Evolutionary conservation across 2,329 filamentous ascomycete species (phyloP).

Genomic region (Mycosphaerella sp.): DNA sequence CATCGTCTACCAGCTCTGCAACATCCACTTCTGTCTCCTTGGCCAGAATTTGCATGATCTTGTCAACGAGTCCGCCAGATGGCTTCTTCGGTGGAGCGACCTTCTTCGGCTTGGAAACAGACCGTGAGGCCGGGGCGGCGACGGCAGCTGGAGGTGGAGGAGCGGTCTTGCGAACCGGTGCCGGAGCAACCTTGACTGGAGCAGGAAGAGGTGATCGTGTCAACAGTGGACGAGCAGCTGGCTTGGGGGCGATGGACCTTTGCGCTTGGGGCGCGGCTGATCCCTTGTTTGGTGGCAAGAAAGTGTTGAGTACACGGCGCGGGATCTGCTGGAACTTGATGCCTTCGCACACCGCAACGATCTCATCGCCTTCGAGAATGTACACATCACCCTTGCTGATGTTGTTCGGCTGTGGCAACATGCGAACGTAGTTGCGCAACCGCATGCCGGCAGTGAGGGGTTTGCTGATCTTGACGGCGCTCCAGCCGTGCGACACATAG

Average conservation of each 20-base stretch:
- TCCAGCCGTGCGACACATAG: constrained; percentile 58
- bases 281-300: constrained; percentile 54
- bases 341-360: constrained; percentile 53
- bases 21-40: constrained; percentile 56
- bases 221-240: constrained; percentile 20
- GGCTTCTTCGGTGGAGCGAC: constrained; percentile 48
- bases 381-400: constrained; percentile 56
- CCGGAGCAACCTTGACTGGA: constrained; percentile 23
- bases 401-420: constrained; percentile 51
- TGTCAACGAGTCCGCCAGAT: constrained; percentile 42
- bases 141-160: constrained; percentile 29
- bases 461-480: constrained; percentile 46
- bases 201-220: constrained; percentile 34
- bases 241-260: constrained; percentile 28
- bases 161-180: constrained; percentile 20
- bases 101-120: constrained; percentile 49
- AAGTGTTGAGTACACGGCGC: constrained; percentile 58
- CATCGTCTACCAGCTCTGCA: constrained; percentile 53
- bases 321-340: constrained; percentile 63
- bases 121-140: constrained; percentile 22
- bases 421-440: constrained; percentile 56
- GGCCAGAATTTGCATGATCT: constrained; percentile 61
- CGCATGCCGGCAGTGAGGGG: constrained; percentile 43
- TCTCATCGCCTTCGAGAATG: constrained; percentile 53
- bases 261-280: constrained; percentile 30